Evolutionary conservation across 1,284 basidiomycete species (phyloP).

Genomic region (Ceratorhiza oryzae-sativae): DNA sequence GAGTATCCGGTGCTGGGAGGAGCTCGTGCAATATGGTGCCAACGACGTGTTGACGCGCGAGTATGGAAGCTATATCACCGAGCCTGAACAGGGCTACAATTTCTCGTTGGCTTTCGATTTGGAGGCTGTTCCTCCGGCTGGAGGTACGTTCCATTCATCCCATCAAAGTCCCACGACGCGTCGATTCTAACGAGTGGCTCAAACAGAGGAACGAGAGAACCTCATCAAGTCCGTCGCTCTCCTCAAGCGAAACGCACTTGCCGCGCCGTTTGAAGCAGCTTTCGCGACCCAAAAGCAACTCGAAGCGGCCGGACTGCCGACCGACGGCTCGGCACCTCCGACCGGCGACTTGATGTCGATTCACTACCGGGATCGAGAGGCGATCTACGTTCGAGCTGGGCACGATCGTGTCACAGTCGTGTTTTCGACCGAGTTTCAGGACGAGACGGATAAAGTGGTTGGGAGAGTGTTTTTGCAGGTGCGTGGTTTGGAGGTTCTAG

Average conservation of each 20-base stretch:
- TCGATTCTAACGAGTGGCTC: slow-evolving; percentile 37
- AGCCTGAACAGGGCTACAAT: slow-evolving; percentile 86
- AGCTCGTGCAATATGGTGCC: slow-evolving; percentile 89
- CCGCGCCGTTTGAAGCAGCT: slow-evolving; percentile 92
- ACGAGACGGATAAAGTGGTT: slow-evolving; percentile 97
- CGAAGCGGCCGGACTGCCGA: slow-evolving; percentile 61
- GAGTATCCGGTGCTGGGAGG: slow-evolving; percentile 97
- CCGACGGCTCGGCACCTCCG: slow-evolving; percentile 58
- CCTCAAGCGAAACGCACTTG: slow-evolving; percentile 92
- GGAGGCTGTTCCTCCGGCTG: slow-evolving; percentile 78
- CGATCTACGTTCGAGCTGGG: slow-evolving; percentile 93
- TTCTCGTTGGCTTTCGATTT: slow-evolving; percentile 89
- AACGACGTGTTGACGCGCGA: slow-evolving; percentile 81
- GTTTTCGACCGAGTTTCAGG: slow-evolving; percentile 96
- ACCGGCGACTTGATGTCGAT: slow-evolving; percentile 90
- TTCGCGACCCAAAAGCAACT: slow-evolving; percentile 89
- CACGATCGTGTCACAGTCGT: slow-evolving; percentile 97
- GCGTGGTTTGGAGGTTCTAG: slow-evolving; percentile 44
- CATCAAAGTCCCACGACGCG: not conserved
- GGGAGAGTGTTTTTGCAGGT: slow-evolving; percentile 98
- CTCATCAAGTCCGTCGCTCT: slow-evolving; percentile 85
- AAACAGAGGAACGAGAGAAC: slow-evolving; percentile 74
- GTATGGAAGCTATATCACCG: slow-evolving; percentile 77
- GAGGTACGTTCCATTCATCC: slow-evolving; percentile 64
- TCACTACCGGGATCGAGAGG: slow-evolving; percentile 96